These are phyloP conservation scores for Aspergillus sp. DNA, from an alignment of 2,329 filamentous ascomycete species.

Conservation along the genomic window DNA sequence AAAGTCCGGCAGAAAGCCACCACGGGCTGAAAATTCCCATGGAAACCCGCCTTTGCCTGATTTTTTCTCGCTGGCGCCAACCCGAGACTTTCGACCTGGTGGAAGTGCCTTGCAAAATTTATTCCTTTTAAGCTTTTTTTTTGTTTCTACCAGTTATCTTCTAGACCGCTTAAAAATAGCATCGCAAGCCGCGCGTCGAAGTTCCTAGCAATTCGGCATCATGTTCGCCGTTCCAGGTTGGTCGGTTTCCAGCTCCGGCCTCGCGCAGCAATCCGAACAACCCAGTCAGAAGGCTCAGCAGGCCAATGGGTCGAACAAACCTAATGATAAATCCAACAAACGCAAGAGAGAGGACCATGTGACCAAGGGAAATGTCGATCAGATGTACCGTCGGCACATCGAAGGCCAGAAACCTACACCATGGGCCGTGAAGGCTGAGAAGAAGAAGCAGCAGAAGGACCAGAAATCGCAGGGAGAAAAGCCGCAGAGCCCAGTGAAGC, in stretches of 20 bases:
- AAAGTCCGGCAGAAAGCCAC: background rate
- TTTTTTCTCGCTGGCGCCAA: background rate
- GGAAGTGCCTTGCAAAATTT: background rate
- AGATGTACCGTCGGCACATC: constrained; percentile 77
- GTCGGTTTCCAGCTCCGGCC: constrained; percentile 71
- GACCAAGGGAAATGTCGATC: constrained; percentile 68
- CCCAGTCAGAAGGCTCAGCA: constrained; percentile 54
- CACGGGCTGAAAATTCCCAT: background rate
- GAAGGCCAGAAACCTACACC: constrained; percentile 57
- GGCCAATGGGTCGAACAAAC: constrained; percentile 24
- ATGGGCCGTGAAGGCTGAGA: constrained; percentile 27
- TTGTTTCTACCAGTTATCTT: background rate
- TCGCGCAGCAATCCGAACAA: constrained; percentile 67
- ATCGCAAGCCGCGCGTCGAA: background rate
- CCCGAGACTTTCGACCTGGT: background rate
- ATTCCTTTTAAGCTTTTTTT: background rate
- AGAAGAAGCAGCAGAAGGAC: constrained; percentile 29
- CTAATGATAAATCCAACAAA: constrained; percentile 49
- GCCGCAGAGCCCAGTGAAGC: constrained; percentile 20
- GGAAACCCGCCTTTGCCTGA: background rate
- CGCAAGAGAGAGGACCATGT: constrained; percentile 54
- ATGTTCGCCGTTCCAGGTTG: constrained; percentile 95
- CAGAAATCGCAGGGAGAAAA: constrained; percentile 21
- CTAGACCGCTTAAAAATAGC: background rate
- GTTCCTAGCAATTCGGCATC: constrained; percentile 4